Evolutionary conservation across 805 yeast genomes (phyloP), one percentile per base, ranked within the genome.

Genomic region (Clavispora vitiphila): DNA sequence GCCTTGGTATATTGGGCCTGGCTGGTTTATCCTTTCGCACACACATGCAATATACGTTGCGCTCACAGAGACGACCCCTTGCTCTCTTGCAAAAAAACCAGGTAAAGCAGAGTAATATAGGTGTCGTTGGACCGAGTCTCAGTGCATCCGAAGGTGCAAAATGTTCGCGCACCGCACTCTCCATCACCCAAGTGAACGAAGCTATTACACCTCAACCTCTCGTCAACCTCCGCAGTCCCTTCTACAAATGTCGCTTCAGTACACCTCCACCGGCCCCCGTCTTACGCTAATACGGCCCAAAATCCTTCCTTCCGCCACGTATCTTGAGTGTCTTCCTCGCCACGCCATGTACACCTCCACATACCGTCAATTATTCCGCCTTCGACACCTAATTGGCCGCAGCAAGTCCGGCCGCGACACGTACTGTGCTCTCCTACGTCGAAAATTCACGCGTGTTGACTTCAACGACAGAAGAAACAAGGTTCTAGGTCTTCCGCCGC

Each of bases 361-460:
- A 2, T 69, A 69, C 45, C 67, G 61, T 44, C 57, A 51, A 35
- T 60, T 69, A 34, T 67, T 49, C 46, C 52, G 55, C 24, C 51
- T 69, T 16, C 56, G 74, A 14, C 46, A 57, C 23, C 35, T 61
- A 32, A 45, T 61, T 4, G 55, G 53, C 22, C 43, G 42, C 6
- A 52, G 49, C 8, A 27, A 29, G 16, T 34, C 44, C 23, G 25
- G 26, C 15, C 39, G 24, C 5, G 40, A 49, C 8, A 42, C 48
- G 22, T 64, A 57, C 44, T 43, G 42, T 20, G 53, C 48, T 8
- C 37, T 58, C 9, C 26, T 67, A 34, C 54, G 65, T 38, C 49
- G 69, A 30, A 44, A 37, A 18, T 61, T 67, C 31, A 8, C 18
- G 9, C 36, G 21, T 27, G 30, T 29, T 14, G 45, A 46, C 34